Percentiles rank a stretch among this genome's conserved stretches.
phyloP scores from a whole-genome alignment of 1,284 basidiomycete genomes.

The Peniophora sp. region DNA sequence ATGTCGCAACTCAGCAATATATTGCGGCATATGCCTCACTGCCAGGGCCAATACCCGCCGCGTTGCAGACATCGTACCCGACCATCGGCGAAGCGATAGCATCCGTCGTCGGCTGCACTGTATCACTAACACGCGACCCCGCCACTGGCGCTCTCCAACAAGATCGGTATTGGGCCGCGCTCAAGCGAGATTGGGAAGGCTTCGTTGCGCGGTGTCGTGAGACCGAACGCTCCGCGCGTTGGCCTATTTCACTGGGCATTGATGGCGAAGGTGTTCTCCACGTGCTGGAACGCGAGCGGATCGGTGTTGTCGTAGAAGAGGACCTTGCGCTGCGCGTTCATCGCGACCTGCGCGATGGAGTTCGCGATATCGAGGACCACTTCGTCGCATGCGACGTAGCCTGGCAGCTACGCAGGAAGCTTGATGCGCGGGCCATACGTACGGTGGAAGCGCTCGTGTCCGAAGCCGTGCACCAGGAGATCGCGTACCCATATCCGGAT shows the following conservation, averaged over 20 bases:
- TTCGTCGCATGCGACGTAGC: conserved; percentile 49
- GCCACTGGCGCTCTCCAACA: conserved; percentile 76
- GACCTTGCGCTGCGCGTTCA: conserved; percentile 61
- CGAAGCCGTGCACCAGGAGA: conserved; percentile 66
- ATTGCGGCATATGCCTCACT: conserved; percentile 61
- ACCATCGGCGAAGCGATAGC: conserved; percentile 72
- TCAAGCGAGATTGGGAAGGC: conserved; percentile 90
- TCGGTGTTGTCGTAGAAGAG: conserved; percentile 53
- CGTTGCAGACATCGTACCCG: conserved; percentile 52
- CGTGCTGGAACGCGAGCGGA: conserved; percentile 71
- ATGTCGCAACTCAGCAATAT: conserved; percentile 77
- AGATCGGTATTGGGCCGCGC: conserved; percentile 71
- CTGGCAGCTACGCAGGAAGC: conserved; percentile 49
- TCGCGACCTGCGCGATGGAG: conserved; percentile 19
- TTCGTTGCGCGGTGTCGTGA: conserved; percentile 85
- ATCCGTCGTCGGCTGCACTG: conserved; percentile 80
- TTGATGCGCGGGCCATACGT: conserved; percentile 48
- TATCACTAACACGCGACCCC: conserved; percentile 64
- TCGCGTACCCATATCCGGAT: conserved; percentile 65
- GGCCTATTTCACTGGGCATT: conserved; percentile 67
- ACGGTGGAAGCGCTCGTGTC: conserved; percentile 49
- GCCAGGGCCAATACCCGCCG: conserved; percentile 47
- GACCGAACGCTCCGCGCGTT: conserved; percentile 76
- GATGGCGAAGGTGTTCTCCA: conserved; percentile 35
- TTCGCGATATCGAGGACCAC: conserved; percentile 37